phyloP scores from a whole-genome alignment of 1,284 basidiomycete genomes.

The Trichosporon ovoides region DNA sequence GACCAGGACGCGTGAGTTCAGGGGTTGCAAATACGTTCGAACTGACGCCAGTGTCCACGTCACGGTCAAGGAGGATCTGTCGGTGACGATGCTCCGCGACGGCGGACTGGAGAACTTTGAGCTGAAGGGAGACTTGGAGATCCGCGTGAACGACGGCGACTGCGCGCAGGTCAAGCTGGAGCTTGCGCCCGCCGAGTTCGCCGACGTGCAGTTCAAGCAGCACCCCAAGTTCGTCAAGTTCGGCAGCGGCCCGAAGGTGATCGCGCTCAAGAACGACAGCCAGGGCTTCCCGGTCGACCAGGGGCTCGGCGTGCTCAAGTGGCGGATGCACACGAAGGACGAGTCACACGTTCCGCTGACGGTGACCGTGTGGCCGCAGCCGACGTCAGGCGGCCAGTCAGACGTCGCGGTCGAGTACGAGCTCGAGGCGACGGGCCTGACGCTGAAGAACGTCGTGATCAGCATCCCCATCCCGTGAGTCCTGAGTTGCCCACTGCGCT shows the following conservation, averaged over 20 bases:
- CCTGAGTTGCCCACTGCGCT: constrained; percentile 54
- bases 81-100: constrained; percentile 75
- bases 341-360: constrained; percentile 85
- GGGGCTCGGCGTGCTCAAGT: constrained; percentile 78
- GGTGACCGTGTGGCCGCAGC: constrained; percentile 97
- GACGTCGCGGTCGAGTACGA: constrained; percentile 97
- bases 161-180: constrained; percentile 70
- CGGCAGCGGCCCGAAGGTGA: constrained; percentile 56
- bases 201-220: constrained; percentile 85
- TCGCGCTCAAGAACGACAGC: constrained; percentile 78
- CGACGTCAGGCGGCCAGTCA: constrained; percentile 78
- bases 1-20: constrained; percentile 64
- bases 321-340: constrained; percentile 86
- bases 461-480: constrained; percentile 86
- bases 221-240: constrained; percentile 93
- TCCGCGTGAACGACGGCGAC: constrained; percentile 71
- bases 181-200: constrained; percentile 62
- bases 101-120: constrained; percentile 86
- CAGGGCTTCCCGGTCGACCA: constrained; percentile 84
- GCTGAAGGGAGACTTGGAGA: constrained; percentile 88
- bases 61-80: constrained; percentile 75
- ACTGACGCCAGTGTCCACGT: constrained; percentile 65
- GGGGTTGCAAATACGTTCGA: no score
- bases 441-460: constrained; percentile 77
- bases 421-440: constrained; percentile 75